Evolutionary conservation across 2,329 filamentous ascomycete species (phyloP).

Genomic region (Rachicladosporium sp.): DNA sequence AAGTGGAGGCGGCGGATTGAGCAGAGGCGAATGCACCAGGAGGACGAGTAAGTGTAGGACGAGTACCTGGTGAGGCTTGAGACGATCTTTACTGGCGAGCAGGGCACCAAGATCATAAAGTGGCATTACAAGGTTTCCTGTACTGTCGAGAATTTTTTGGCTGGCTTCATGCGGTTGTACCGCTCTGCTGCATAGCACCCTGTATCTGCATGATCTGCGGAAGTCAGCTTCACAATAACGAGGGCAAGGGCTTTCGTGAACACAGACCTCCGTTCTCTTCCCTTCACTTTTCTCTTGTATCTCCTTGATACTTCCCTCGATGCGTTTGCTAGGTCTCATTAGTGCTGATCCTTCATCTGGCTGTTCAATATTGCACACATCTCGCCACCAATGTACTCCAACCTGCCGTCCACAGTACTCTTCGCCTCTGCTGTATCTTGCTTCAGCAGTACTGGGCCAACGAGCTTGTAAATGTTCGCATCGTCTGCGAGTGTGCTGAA

Average conservation of each 20-base stretch:
- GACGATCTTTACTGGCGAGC: too few relatives aligned
- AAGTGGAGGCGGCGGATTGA: too few relatives aligned
- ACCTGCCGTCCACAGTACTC: slow-evolving; percentile 75
- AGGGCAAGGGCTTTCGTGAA: too few relatives aligned
- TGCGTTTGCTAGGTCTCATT: slow-evolving; percentile 41
- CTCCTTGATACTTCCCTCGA: slow-evolving; percentile 53
- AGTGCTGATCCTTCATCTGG: too few relatives aligned
- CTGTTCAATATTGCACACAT: slow-evolving; percentile 44
- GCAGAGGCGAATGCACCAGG: too few relatives aligned
- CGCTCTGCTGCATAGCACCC: slow-evolving; percentile 25
- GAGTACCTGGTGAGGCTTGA: too few relatives aligned
- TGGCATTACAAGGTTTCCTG: too few relatives aligned
- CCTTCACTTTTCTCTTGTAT: slow-evolving; percentile 53
- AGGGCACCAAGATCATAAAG: too few relatives aligned
- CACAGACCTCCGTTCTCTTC: slow-evolving; percentile 50
- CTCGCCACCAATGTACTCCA: slow-evolving; percentile 89
- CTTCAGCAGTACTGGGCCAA: slow-evolving; percentile 85
- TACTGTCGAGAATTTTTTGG: too few relatives aligned
- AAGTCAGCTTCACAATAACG: slow-evolving; percentile 3
- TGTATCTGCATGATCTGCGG: slow-evolving; percentile 33
- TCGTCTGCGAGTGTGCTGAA: slow-evolving; percentile 67
- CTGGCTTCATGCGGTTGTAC: too few relatives aligned
- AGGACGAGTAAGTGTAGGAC: too few relatives aligned
- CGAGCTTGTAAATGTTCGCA: slow-evolving; percentile 89
- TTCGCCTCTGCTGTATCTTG: slow-evolving; percentile 86